Evolutionary conservation across 495 filamentous ascomycete genomes (phyloP), one percentile per base, ranked within the genome.

Genomic region (Aspergillus cristatus): DNA sequence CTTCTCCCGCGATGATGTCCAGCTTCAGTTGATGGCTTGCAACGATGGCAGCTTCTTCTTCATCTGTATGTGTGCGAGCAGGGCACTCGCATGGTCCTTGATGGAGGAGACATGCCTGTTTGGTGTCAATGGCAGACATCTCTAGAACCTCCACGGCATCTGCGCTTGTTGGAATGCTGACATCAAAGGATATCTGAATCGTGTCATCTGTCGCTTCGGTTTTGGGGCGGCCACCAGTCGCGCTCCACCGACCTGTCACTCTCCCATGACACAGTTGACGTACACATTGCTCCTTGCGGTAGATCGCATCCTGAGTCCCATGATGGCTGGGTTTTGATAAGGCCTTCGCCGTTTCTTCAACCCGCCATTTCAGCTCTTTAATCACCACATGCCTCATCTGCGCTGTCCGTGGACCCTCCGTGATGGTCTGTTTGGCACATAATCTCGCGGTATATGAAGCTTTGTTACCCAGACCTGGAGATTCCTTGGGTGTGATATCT

Each of bases 1-100:
- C 45, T 28, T 47, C 40, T 1, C 45, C 45, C 0, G 28, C 36
- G 18, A 47, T 35, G 6, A 47, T 30, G 8, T 47, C 45, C 3
- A 47, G 15, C 6, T n/a, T 36, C 35, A 47, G 26, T 25, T 18
- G 39, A 14, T 47, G 45, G 0, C 29, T 18, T 12, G 40, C 40
- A 3, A 32, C 40, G 18, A 47, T 35, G 3, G 28, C 36, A n/a
- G n/a, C n/a, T n/a, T n/a, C n/a, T n/a, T n/a, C n/a, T n/a, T n/a
- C n/a, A n/a, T n/a, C 12, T 22, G 28, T 34, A 14, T 38, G 29
- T 26, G 16, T 7, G 17, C 18, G 15, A 24, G 10, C 7, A 11
- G 17, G 14, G 10, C 4, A 24, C n/a, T n/a, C n/a, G n/a, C n/a
- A n/a, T n/a, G n/a, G n/a, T 24, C 20, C 20, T 4, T 8, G 4